Base-by-base conservation (phyloP, 106 monocot species). In the Iris macrosiphon region DNA sequence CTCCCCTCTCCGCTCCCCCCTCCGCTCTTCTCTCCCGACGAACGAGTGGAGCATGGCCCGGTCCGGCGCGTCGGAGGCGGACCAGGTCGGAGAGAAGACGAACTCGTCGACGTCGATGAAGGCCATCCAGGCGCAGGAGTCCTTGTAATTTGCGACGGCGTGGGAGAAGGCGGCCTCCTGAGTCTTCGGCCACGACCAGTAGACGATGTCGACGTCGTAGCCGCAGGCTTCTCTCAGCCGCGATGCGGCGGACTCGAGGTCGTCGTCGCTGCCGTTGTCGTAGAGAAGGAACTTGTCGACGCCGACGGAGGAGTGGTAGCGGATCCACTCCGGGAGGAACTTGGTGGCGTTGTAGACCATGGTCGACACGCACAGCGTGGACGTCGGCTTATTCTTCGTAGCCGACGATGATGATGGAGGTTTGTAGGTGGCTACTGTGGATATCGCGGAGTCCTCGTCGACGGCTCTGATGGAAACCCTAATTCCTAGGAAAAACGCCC, bases 71-170 rank as follows among this genome's bases (percentile, higher is more conserved):
- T 35, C 5, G 0, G 71, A 68, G 0, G 2, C 7, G 40, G 65
- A 21, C 92, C 92, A 93, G 13, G 55, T 1, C 0, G 92, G 83
- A 4, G 74, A 55, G 68, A 76, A 80, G 1, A 72, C 24, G 79
- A 83, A 93, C 74, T 93, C 92, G 62, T 93, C 92, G 13, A 93
- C 87, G 74, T 93, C 92, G 55, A 87, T 19, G 71, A 72, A 93
- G 20, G 74, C 71, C 71, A 87, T 93, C 92, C 92, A 93, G 12
- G 33, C 38, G 71, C 92, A 93, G 11, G 50, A 8, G 40, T 63
- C 60, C 3, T 64, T 59, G 23, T 74, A 46, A 43, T 56, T 49
- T 4, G 57, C 77, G 1, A 75, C 79, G 59, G 70, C 76, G 76
- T 93, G 83, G 40, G 92, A 83, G 79, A 87, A 83, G 2, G 77